Conservation (phyloP, 2,329 filamentous ascomycete genomes). For the Biscogniauxia mediterranea region DNA sequence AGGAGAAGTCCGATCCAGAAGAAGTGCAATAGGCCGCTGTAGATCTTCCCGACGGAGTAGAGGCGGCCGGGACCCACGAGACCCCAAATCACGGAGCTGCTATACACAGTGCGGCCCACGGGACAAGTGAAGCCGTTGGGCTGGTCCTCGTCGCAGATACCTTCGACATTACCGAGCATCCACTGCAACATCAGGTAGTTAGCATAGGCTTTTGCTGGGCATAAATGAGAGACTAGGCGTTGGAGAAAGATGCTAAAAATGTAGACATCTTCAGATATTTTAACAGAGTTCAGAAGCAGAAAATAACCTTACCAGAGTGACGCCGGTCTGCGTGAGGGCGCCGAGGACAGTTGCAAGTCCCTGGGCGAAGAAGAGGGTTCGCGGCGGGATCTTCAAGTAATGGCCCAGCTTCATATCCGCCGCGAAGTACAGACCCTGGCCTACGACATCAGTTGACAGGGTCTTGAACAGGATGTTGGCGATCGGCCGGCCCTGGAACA, state of each 20-base stretch:
- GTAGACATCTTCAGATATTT: no score
- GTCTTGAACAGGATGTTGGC: slow-evolving; percentile 48
- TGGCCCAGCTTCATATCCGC: slow-evolving; percentile 52
- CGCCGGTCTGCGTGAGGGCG: slow-evolving; percentile 42
- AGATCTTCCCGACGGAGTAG: slow-evolving; percentile 46
- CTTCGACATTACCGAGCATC: slow-evolving; percentile 38
- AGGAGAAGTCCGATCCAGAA: slow-evolving; percentile 48
- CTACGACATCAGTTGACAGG: slow-evolving; percentile 39
- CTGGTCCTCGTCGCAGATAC: slow-evolving; percentile 41
- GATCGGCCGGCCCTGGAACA: slow-evolving; percentile 44
- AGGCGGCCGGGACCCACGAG: slow-evolving; percentile 49
- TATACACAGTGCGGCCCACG: slow-evolving; percentile 47
- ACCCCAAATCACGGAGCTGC: slow-evolving; percentile 49
- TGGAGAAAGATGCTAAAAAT: no score
- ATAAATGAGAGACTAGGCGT: no score
- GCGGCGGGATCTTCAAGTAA: slow-evolving; percentile 49
- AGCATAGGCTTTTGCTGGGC: not conserved
- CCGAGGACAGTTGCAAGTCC: slow-evolving; percentile 46
- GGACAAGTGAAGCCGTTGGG: slow-evolving; percentile 48
- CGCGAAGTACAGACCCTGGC: slow-evolving; percentile 45
- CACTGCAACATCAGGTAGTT: slow-evolving; percentile 12
- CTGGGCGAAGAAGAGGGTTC: slow-evolving; percentile 47
- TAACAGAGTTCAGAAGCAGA: no score
- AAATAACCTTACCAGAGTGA: slow-evolving; percentile 17
- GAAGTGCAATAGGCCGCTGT: slow-evolving; percentile 46